A percentile compares a stretch with the other conserved stretches of the same genome.
Evolutionary conservation across 2,329 filamentous ascomycete genomes (phyloP).

Genomic region (Tolypocladium ovalisporum): DNA sequence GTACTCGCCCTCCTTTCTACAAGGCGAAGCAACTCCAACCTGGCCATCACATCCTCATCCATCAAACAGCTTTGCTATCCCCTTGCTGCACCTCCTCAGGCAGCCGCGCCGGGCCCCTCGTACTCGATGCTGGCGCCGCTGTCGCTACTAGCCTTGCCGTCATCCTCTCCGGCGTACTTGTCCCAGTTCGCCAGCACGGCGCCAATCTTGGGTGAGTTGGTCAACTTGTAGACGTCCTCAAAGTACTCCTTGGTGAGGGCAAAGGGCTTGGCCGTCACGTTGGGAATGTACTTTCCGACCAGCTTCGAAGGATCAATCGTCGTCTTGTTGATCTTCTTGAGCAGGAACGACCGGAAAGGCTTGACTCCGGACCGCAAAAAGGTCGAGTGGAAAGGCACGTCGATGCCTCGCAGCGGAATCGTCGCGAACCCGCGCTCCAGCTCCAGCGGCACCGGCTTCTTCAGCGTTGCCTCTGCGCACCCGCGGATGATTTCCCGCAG

Average conservation of each 20-base stretch:
- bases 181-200: conserved; percentile 82
- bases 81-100: conserved; percentile 13
- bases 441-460: conserved; percentile 79
- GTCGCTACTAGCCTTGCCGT: conserved; percentile 23
- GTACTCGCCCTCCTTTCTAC: too few relatives aligned
- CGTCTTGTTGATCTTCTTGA: conserved; percentile 99
- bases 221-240: conserved; percentile 93
- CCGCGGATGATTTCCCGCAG: conserved; percentile 84
- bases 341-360: conserved; percentile 93
- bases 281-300: conserved; percentile 97
- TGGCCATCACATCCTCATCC: neutral
- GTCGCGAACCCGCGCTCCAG: conserved; percentile 94
- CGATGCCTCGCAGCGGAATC: conserved; percentile 92
- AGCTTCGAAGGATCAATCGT: conserved; percentile 95
- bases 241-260: conserved; percentile 98
- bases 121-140: conserved; percentile 29
- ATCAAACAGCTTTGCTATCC: neutral
- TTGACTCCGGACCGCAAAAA: conserved; percentile 97
- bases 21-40: neutral
- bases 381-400: conserved; percentile 98
- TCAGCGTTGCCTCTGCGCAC: conserved; percentile 75
- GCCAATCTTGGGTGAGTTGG: conserved; percentile 70
- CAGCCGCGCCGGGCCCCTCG: conserved; percentile 30
- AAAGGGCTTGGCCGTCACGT: conserved; percentile 93
- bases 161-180: conserved; percentile 49